Conservation (phyloP, 495 filamentous ascomycete genomes). For the Lophiostoma macrostomum region DNA sequence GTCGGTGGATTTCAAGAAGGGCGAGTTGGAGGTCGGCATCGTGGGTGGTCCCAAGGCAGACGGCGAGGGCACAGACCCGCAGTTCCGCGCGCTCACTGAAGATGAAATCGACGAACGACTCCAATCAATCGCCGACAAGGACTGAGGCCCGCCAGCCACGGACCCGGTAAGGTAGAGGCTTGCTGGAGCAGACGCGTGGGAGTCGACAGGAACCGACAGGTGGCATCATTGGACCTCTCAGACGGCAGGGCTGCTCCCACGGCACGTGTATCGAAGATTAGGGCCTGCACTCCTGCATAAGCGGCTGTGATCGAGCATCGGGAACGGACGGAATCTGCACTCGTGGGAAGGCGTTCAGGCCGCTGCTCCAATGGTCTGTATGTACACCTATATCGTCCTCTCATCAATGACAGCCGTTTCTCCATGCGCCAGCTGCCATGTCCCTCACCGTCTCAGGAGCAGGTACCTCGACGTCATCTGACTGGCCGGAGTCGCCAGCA, state of each 20-base stretch:
- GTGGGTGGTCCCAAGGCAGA: constrained; percentile 79
- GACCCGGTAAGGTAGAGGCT: constrained; percentile 3
- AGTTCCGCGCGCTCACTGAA: constrained; percentile 86
- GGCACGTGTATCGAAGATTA: constrained; percentile 13
- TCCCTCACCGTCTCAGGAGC: not conserved
- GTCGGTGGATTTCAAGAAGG: constrained; percentile 99
- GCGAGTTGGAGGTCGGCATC: constrained; percentile 95
- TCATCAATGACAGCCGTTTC: constrained; percentile 31
- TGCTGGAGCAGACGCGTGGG: constrained; percentile 4
- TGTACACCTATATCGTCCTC: constrained; percentile 31
- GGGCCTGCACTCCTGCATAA: constrained; percentile 26
- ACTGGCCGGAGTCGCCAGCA: constrained; percentile 20
- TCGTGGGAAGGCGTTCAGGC: constrained; percentile 33
- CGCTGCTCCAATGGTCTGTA: constrained; percentile 31
- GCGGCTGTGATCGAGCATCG: constrained; percentile 25
- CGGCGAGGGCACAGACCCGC: constrained; percentile 70
- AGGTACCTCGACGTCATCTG: constrained; percentile 9
- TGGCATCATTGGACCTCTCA: not conserved
- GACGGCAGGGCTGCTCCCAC: constrained; percentile 4
- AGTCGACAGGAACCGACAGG: not conserved
- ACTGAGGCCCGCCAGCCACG: constrained; percentile 53
- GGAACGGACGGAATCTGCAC: not conserved
- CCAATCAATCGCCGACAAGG: constrained; percentile 97
- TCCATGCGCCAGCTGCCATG: constrained; percentile 21
- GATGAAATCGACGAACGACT: constrained; percentile 98